Evolutionary conservation across 2,329 filamentous ascomycete species (phyloP).

Genomic region (Aspergillus costaricaensis): DNA sequence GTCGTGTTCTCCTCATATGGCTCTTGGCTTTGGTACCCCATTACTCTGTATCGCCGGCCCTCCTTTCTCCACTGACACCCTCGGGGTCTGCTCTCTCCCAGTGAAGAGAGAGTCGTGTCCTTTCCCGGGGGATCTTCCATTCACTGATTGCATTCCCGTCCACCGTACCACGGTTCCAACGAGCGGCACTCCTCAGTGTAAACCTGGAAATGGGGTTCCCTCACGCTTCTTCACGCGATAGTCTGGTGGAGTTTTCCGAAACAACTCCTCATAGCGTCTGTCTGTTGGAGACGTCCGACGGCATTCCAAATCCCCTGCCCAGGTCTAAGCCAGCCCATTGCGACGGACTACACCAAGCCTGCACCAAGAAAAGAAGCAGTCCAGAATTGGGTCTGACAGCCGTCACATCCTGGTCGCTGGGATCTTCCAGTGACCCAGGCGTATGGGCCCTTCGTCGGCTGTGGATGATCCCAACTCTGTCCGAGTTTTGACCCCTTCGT

Average conservation of each 20-base stretch:
- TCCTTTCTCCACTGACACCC: not conserved
- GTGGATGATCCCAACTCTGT: constrained; percentile 21
- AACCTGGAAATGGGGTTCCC: not conserved
- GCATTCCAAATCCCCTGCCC: constrained; percentile 23
- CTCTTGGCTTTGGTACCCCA: not conserved
- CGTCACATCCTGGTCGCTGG: constrained; percentile 23
- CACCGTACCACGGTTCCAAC: not conserved
- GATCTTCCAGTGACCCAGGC: constrained; percentile 23
- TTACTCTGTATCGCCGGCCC: not conserved
- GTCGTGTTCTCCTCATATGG: not conserved
- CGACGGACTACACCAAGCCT: constrained; percentile 5
- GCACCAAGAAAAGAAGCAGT: constrained; percentile 15
- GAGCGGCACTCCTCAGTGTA: not conserved
- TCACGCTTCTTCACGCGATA: constrained; percentile 13
- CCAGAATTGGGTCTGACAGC: constrained; percentile 25
- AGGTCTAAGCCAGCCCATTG: not conserved
- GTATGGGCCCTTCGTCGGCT: constrained; percentile 18
- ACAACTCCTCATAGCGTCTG: constrained; percentile 10
- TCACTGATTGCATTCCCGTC: constrained; percentile 4
- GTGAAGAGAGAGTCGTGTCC: not conserved
- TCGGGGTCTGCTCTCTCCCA: not conserved
- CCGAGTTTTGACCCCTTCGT: constrained; percentile 18
- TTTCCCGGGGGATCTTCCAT: not conserved
- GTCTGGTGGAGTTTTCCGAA: constrained; percentile 11
- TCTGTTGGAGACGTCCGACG: constrained; percentile 19